Base-by-base conservation (phyloP, 345 rosid genomes). In the Bruguiera parviflora region DNA sequence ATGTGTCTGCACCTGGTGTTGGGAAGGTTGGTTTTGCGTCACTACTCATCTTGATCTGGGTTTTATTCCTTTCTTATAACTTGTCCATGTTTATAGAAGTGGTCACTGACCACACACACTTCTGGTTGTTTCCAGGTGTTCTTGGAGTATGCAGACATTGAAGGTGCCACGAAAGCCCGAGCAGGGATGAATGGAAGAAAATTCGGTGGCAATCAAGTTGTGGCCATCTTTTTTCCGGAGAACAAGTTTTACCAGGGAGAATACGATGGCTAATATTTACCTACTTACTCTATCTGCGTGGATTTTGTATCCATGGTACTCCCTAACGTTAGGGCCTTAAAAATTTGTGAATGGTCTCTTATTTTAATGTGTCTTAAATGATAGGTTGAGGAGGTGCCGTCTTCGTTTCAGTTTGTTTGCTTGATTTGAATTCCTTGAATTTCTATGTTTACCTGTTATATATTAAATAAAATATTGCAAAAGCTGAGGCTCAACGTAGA, bases 191-290 rank as follows among this genome's bases (percentile, higher is more conserved):
- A 92, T 51, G 98, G 96, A 56, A 80, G 96, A 71, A 92, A 83
- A 72, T 92, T 90, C 69, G 96, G 89, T 18, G 96, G 96, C 51
- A 92, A 89, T 73, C 80, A 83, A 70, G 96, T 89, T 21, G 82
- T 81, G 66, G 98, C 97, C 4, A 89, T 89, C 53, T 91, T 81
- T 66, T 86, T 79, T 73, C 88, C 89, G 0, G 96, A 89, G 68
- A 83, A 83, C 77, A 86, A 82, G 82, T 89, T 93, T 76, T 84
- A 81, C 9, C 86, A 87, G 47, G 93, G 87, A 18, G 93, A 90
- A 22, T 90, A 85, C 64, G 91, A 90, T 29, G 87, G 84, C 43
- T 93, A 73, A 74, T 32, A 6, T 47, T 0, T 27, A 16, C 1
- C 27, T 28, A 11, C 3, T 10, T 10, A 8, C 47, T 15, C 5